These are phyloP conservation scores for Brassica balearica DNA, from an alignment of 441 rosid genomes.

Conservation along the genomic window DNA sequence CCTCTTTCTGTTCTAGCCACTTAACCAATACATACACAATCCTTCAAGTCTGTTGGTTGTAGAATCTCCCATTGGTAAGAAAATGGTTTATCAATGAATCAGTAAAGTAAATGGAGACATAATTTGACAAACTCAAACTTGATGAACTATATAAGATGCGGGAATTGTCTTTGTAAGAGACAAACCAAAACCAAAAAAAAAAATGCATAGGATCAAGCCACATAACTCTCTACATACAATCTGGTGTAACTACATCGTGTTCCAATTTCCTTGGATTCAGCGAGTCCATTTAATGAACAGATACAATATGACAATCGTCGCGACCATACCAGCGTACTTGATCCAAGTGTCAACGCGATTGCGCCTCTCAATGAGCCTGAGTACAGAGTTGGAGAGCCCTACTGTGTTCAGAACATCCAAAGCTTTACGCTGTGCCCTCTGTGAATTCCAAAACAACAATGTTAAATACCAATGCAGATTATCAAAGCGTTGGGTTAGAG, in stretches of 20 bases:
- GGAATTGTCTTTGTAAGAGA: not conserved
- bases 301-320: slow-evolving; percentile 64
- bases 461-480: not conserved
- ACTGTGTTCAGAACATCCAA: slow-evolving; percentile 91
- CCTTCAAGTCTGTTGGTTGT: not conserved
- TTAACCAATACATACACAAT: not conserved
- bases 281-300: slow-evolving; percentile 72
- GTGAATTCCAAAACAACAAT: slow-evolving; percentile 11
- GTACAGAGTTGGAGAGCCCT: slow-evolving; percentile 88
- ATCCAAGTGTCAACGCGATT: slow-evolving; percentile 90
- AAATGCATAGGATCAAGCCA: slow-evolving; percentile 3
- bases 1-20: not conserved
- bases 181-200: not conserved
- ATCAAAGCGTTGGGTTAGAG: not conserved
- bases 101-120: not conserved
- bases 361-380: slow-evolving; percentile 95
- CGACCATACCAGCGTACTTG: slow-evolving; percentile 83
- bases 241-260: not conserved
- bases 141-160: not conserved
- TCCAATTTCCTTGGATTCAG: slow-evolving; percentile 38
- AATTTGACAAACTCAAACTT: not conserved
- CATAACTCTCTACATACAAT: slow-evolving; percentile 28
- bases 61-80: not conserved
- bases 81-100: not conserved
- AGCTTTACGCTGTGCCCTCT: slow-evolving; percentile 96